phyloP scores from a whole-genome alignment of 2,329 filamentous ascomycete species.

The Knufia fluminis region DNA sequence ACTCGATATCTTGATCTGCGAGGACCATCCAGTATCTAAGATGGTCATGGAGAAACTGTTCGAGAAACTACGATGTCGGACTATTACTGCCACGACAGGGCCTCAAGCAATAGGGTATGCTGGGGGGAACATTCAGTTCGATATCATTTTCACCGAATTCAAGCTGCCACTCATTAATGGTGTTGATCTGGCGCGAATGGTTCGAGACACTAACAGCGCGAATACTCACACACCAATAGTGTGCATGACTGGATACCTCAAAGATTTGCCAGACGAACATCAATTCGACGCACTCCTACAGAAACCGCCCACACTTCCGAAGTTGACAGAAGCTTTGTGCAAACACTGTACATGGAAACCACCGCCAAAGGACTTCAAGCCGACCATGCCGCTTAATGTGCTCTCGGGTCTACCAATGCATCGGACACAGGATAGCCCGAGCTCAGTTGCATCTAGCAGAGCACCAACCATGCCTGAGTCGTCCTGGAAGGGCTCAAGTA shows the following conservation, averaged over 20 bases:
- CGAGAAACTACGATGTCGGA: slow-evolving; percentile 89
- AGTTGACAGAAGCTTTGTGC: slow-evolving; percentile 78
- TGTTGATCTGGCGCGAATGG: slow-evolving; percentile 92
- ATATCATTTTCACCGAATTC: slow-evolving; percentile 97
- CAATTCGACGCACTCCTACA: slow-evolving; percentile 94
- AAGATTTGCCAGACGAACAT: slow-evolving; percentile 87
- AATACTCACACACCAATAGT: slow-evolving; percentile 94
- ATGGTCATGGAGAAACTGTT: slow-evolving; percentile 98
- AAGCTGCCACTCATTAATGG: slow-evolving; percentile 92
- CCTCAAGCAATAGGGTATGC: slow-evolving; percentile 88
- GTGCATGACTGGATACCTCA: slow-evolving; percentile 94
- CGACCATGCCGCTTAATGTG: slow-evolving; percentile 44
- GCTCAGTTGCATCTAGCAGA: slow-evolving; percentile 62
- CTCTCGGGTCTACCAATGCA: slow-evolving; percentile 8
- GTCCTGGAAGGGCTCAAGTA: slow-evolving; percentile 68
- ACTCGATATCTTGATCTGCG: slow-evolving; percentile 88
- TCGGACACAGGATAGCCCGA: slow-evolving; percentile 66
- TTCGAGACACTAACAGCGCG: slow-evolving; percentile 88
- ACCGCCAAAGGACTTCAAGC: slow-evolving; percentile 49
- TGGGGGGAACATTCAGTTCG: slow-evolving; percentile 95
- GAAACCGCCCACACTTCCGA: slow-evolving; percentile 88
- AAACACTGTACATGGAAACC: slow-evolving; percentile 90
- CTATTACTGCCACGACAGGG: slow-evolving; percentile 82
- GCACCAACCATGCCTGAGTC: slow-evolving; percentile 62
- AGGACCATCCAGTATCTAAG: slow-evolving; percentile 92